A percentile compares a stretch with the other conserved stretches of the same genome.
Conservation (phyloP, 495 filamentous ascomycete species). For the Opeltia flavorubescens region DNA sequence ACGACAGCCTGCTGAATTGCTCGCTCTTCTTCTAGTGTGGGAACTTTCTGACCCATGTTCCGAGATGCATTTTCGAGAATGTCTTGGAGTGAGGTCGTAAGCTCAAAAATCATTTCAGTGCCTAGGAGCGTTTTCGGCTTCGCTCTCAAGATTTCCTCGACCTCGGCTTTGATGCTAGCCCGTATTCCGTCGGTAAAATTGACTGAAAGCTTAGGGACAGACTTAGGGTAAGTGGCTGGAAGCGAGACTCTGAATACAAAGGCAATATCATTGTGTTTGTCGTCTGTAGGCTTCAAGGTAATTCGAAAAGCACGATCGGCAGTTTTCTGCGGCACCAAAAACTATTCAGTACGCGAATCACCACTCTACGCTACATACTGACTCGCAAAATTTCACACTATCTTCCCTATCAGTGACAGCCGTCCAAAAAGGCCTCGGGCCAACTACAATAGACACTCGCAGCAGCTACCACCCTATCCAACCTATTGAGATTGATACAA, state of each 20-base stretch:
- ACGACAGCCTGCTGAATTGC: constrained; percentile 51
- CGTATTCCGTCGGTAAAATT: constrained; percentile 46
- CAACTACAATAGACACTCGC: no score
- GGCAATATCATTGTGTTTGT: constrained; percentile 42
- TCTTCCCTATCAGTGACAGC: no score
- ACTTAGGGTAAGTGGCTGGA: constrained; percentile 88
- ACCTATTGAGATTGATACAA: no score
- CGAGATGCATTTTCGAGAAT: constrained; percentile 76
- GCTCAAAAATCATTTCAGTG: constrained; percentile 79
- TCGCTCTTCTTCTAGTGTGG: constrained; percentile 81
- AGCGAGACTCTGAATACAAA: constrained; percentile 56
- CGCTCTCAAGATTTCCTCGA: constrained; percentile 52
- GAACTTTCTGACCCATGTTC: constrained; percentile 54
- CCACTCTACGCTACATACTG: no score
- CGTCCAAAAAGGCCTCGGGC: no score
- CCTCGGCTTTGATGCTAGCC: constrained; percentile 47
- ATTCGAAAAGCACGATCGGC: constrained; percentile 69
- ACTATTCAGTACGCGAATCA: no score
- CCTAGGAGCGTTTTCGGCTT: constrained; percentile 61
- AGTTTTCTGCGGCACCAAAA: no score
- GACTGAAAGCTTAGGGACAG: constrained; percentile 58
- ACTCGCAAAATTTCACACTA: not conserved
- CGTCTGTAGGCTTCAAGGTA: constrained; percentile 50
- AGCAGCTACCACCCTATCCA: no score
- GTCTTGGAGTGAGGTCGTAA: constrained; percentile 72